Conservation (phyloP, 2,329 filamentous ascomycete species). For the Diaporthe longicolla region DNA sequence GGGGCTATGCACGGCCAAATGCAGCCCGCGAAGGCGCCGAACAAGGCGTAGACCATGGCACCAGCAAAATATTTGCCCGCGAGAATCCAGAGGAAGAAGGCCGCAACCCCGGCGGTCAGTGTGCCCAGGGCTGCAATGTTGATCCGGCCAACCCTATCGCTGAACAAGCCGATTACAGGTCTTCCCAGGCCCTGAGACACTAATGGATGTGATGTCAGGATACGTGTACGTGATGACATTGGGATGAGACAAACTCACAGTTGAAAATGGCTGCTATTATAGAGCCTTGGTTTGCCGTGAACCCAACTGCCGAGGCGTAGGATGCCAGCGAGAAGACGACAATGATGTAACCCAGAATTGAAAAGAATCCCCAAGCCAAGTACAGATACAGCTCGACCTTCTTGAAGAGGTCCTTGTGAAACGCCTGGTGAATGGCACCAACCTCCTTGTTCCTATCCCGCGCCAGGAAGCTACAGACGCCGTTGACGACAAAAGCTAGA, state of each 20-base stretch:
- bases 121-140: conserved; percentile 80
- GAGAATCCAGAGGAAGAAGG: conserved; percentile 80
- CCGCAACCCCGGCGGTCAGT: conserved; percentile 73
- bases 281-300: conserved; percentile 76
- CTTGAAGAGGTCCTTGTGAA: conserved; percentile 74
- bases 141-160: conserved; percentile 78
- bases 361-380: conserved; percentile 77
- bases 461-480: conserved; percentile 73
- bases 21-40: conserved; percentile 78
- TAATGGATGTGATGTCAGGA: conserved; percentile 40
- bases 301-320: conserved; percentile 78
- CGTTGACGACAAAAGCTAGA: conserved; percentile 74
- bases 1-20: conserved; percentile 80
- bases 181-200: conserved; percentile 77
- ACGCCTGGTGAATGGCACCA: conserved; percentile 75
- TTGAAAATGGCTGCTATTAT: conserved; percentile 82
- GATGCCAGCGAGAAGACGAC: conserved; percentile 83
- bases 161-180: conserved; percentile 80
- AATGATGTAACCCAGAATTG: conserved; percentile 80
- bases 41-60: conserved; percentile 78
- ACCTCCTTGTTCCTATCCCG: conserved; percentile 80
- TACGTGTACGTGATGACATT: background rate
- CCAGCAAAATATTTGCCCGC: conserved; percentile 75
- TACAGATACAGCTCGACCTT: conserved; percentile 75
- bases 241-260: conserved; percentile 57